phyloP scores from a whole-genome alignment of 2,329 filamentous ascomycete species.

The Aureobasidium sp. region DNA sequence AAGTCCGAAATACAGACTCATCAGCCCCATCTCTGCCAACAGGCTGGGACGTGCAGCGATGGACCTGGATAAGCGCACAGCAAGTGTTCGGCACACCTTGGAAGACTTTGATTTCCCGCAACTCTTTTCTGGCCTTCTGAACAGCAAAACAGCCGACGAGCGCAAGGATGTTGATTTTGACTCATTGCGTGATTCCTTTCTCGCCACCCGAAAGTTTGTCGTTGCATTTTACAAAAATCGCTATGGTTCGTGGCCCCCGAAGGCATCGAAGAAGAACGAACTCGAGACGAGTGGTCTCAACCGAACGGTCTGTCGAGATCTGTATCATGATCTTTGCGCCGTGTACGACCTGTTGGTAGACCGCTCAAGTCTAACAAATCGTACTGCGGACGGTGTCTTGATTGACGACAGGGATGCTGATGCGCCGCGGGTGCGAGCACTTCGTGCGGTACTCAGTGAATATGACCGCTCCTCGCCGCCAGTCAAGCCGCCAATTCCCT shows the following conservation, averaged over 20 bases:
- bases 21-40: slow-evolving; percentile 64
- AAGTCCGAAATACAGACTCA: slow-evolving; percentile 59
- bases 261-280: slow-evolving; percentile 83
- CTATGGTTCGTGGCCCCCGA: slow-evolving; percentile 79
- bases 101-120: slow-evolving; percentile 86
- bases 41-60: slow-evolving; percentile 75
- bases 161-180: slow-evolving; percentile 75
- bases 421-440: slow-evolving; percentile 57
- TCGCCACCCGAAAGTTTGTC: slow-evolving; percentile 64
- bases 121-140: slow-evolving; percentile 79
- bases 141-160: slow-evolving; percentile 69
- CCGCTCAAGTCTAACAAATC: slow-evolving; percentile 66
- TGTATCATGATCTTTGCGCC: slow-evolving; percentile 79
- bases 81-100: slow-evolving; percentile 63
- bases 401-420: slow-evolving; percentile 44
- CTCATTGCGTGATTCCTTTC: slow-evolving; percentile 69
- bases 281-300: slow-evolving; percentile 83
- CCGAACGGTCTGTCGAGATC: slow-evolving; percentile 66
- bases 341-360: slow-evolving; percentile 87
- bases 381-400: slow-evolving; percentile 61
- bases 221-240: slow-evolving; percentile 60
- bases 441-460: slow-evolving; percentile 74
- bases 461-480: slow-evolving; percentile 85
- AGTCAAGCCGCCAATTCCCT: slow-evolving; percentile 83
- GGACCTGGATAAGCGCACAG: slow-evolving; percentile 66